A percentile compares a stretch with the other conserved stretches of the same genome.
These are phyloP conservation scores for Colletotrichum horii DNA, from an alignment of 2,329 filamentous ascomycete species.

Conservation along the genomic window DNA sequence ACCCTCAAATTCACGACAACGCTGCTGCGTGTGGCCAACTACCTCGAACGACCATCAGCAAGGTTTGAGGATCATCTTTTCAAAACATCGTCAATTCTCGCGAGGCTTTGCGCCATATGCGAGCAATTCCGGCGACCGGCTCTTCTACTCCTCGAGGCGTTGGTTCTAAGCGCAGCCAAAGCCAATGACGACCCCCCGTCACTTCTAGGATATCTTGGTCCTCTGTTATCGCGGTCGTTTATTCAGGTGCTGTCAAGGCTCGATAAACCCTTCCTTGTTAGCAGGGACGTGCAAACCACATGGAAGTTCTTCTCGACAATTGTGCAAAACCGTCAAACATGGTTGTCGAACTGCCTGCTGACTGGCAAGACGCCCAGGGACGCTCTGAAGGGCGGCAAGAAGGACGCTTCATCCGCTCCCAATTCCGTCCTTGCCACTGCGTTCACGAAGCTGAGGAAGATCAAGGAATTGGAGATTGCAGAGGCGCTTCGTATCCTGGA, in stretches of 20 bases:
- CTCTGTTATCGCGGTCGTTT: constrained; percentile 83
- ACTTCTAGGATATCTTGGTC: constrained; percentile 86
- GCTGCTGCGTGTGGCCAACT: constrained; percentile 72
- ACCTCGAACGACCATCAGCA: constrained; percentile 66
- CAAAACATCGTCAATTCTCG: constrained; percentile 77
- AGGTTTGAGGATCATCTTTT: constrained; percentile 81
- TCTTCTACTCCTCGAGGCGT: constrained; percentile 72
- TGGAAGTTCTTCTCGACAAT: constrained; percentile 90
- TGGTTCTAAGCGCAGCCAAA: constrained; percentile 74
- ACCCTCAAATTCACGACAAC: constrained; percentile 71
- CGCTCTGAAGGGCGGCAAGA: constrained; percentile 63
- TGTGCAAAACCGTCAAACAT: constrained; percentile 89
- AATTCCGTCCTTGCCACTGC: constrained; percentile 78
- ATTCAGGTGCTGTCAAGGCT: constrained; percentile 78
- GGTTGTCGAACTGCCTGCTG: constrained; percentile 92
- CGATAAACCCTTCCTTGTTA: constrained; percentile 75
- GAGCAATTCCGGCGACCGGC: constrained; percentile 70
- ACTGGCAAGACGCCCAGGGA: constrained; percentile 87
- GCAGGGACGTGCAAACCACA: constrained; percentile 68
- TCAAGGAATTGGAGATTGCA: constrained; percentile 67
- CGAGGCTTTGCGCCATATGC: constrained; percentile 75
- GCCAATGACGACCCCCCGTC: constrained; percentile 82
- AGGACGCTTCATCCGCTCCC: constrained; percentile 52
- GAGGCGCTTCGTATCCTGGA: constrained; percentile 79
- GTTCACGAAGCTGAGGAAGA: constrained; percentile 70